A percentile compares a stretch with the other conserved stretches of the same genome.
Conservation (phyloP, 2,329 filamentous ascomycete species). For the Neoarthrinium moseri region DNA sequence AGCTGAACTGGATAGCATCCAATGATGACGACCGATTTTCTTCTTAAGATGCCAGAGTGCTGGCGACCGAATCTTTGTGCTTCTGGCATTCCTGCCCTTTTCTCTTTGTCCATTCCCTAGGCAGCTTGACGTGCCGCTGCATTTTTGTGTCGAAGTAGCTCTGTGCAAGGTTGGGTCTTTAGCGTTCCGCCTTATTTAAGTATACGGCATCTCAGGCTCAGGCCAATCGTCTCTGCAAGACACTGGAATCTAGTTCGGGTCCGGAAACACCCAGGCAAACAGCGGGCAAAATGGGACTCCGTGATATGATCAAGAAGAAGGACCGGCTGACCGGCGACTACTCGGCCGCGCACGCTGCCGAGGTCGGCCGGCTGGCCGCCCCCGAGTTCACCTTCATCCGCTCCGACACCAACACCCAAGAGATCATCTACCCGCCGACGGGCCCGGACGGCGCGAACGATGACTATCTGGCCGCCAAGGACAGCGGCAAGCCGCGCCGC, state of each 20-base stretch:
- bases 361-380: constrained; percentile 35
- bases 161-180: background rate
- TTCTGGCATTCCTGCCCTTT: constrained; percentile 2
- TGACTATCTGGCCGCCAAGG: constrained; percentile 23
- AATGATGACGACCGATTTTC: background rate
- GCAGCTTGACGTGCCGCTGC: too few relatives aligned
- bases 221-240: background rate
- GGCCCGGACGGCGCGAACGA: constrained; percentile 20
- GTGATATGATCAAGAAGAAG: constrained; percentile 55
- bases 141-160: too few relatives aligned
- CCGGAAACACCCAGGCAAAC: background rate
- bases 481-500: constrained; percentile 31
- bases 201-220: background rate
- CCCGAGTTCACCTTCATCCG: constrained; percentile 82
- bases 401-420: constrained; percentile 77
- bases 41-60: background rate
- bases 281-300: constrained; percentile 43
- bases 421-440: constrained; percentile 71
- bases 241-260: background rate
- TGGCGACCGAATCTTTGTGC: background rate
- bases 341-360: constrained; percentile 32
- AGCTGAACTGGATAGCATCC: background rate
- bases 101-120: constrained; percentile 2
- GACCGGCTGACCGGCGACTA: constrained; percentile 38
- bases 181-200: background rate